Conservation (phyloP, 768 basidiomycete species). For the Lactifluus echinatus region DNA sequence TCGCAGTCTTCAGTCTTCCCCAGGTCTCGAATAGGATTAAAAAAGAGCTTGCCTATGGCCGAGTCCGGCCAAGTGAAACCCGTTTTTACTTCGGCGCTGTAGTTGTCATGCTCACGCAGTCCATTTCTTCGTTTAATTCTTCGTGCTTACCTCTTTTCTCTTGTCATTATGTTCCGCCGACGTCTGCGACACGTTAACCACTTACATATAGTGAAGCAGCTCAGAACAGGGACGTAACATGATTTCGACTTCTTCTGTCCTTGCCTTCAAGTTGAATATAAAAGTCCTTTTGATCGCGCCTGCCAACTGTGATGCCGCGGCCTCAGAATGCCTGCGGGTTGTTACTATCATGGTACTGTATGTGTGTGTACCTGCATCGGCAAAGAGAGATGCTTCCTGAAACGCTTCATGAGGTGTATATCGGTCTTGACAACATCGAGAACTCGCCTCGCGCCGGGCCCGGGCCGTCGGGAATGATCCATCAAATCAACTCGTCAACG, state of each 20-base stretch:
- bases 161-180: too few relatives aligned
- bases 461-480: background rate
- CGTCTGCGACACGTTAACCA: too few relatives aligned
- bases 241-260: background rate
- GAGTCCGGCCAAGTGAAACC: constrained; percentile 74
- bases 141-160: too few relatives aligned
- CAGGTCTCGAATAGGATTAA: constrained; percentile 53
- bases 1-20: background rate
- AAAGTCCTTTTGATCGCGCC: too few relatives aligned
- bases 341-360: background rate
- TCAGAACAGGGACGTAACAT: too few relatives aligned
- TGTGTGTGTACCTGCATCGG: background rate
- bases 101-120: background rate
- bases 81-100: background rate
- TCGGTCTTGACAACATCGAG: background rate
- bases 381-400: background rate
- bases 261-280: too few relatives aligned
- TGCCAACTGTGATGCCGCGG: background rate
- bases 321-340: background rate
- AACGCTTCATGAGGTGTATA: background rate
- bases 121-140: too few relatives aligned
- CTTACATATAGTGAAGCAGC: too few relatives aligned
- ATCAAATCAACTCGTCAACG: too few relatives aligned
- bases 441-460: background rate
- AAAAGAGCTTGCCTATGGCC: constrained; percentile 53